Base-by-base conservation (phyloP, 805 yeast species). In the Millerozyma miso region DNA sequence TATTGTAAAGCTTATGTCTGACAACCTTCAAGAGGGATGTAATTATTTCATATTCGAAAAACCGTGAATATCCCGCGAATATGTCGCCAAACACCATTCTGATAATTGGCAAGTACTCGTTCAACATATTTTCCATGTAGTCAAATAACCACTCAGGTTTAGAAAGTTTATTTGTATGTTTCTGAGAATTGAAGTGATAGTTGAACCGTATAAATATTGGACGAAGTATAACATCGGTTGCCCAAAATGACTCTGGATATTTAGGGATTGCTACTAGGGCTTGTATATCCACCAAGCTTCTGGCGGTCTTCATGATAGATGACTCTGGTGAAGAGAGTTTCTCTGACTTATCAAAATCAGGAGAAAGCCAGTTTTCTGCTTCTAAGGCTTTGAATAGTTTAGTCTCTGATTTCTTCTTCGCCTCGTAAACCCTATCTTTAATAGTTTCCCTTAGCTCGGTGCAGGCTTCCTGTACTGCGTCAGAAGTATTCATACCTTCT, bases 131-230 rank as follows among this genome's bases (percentile, higher is more conserved):
- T 44, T 70, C 74, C 4, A 76, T 55, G 51, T 74, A 83, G 14
- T 65, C 60, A 45, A 83, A 71, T 3, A 81, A 75, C 83, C 88
- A 84, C 55, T 85, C 90, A 1, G 91, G 90, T 52, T 80, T 80
- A 44, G 82, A 81, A 19, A 78, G 53, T 36, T 79, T 73, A 52
- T 82, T 83, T 0, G 90, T 84, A 29, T 81, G 84, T 33, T 60
- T 65, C 20, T 71, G 63, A 3, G 76, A 65, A 38, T 76, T 74
- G 53, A 84, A 85, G 55, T 85, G 88, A 60, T 63, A 85, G 33
- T 69, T 62, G 54, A 85, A 79, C 34, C 85, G 69, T 10, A 69
- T 50, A 5, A 63, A 62, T 20, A 82, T 65, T 1, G 77, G 76
- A 19, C 61, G 58, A 2, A 76, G 56, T 23, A 85, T 56, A 0